Conservation (phyloP, 2,329 filamentous ascomycete genomes). For the Ceratocystis alfenasii region DNA sequence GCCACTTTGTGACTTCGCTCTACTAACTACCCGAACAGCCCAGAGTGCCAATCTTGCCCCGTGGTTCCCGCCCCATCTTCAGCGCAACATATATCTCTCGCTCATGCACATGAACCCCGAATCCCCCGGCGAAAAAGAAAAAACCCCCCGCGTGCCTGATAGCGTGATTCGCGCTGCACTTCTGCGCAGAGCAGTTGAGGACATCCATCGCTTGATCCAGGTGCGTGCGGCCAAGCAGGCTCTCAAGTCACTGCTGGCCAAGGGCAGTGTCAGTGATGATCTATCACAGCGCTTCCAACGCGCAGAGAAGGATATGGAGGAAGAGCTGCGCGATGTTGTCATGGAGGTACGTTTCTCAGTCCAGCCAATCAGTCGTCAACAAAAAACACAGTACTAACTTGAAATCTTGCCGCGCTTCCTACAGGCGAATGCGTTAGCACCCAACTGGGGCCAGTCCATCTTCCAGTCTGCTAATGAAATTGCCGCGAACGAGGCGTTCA, state of each 20-base stretch:
- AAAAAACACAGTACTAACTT: background rate
- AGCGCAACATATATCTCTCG: constrained; percentile 89
- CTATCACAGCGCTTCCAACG: constrained; percentile 84
- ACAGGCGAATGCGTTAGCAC: constrained; percentile 79
- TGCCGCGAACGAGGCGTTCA: constrained; percentile 67
- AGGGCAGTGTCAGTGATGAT: constrained; percentile 90
- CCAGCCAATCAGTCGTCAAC: too few species aligned
- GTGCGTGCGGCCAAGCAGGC: constrained; percentile 82
- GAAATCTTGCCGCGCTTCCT: background rate
- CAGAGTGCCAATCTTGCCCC: constrained; percentile 77
- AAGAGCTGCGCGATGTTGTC: constrained; percentile 87
- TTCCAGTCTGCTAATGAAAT: constrained; percentile 98
- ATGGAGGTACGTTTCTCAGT: constrained; percentile 53
- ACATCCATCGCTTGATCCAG: constrained; percentile 83
- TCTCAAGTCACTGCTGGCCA: constrained; percentile 67
- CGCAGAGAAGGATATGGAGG: constrained; percentile 96
- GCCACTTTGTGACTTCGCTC: constrained; percentile 20
- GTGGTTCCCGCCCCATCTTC: constrained; percentile 85
- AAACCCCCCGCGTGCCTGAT: constrained; percentile 61
- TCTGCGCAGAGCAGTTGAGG: constrained; percentile 77
- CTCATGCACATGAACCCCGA: constrained; percentile 65
- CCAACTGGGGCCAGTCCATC: constrained; percentile 85
- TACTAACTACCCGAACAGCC: constrained; percentile 34
- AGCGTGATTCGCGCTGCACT: constrained; percentile 79
- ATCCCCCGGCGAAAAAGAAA: constrained; percentile 57